Base-by-base conservation (phyloP, 108 stramenopile genomes). In the Chaetoceros tenuissimus region DNA sequence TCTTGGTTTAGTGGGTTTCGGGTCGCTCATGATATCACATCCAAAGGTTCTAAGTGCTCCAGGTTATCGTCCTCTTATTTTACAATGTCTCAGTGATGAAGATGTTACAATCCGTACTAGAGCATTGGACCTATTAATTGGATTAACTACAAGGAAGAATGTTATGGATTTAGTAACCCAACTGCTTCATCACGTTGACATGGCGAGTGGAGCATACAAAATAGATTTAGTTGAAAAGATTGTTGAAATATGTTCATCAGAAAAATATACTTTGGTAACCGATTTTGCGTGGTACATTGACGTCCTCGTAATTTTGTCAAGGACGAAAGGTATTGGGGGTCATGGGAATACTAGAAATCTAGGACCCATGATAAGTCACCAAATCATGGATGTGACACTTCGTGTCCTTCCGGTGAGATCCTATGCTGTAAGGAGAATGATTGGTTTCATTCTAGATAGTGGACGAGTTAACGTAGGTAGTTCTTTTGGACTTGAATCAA, bases 41-140 rank as follows among this genome's bases (percentile, higher is more conserved):
- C 96, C 98, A 24, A 74, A 82, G 46, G 92, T 87, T 0, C 73
- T 98, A 28, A 68, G 70, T 8, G 68, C 71, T n/a, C 65, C 78
- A 3, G 95, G 91, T 45, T 94, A 94, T 59, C 75, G 88, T 24
- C 89, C 87, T 3, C 75, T 96, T 31, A 94, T 99, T 24, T 76
- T 99, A 55, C 62, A 66, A 24, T 99, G 98, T 67, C 80, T 99
- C 18, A 71, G 74, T 34, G 98, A 99, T 64, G 97, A 97, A 7
- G 98, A 99, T 73, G 88, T 98, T 13, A 99, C 98, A 23, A 97
- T 99, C 60, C 92, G 98, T 16, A 89, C 92, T 8, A 65, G 95
- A 43, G 95, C 98, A 0, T 69, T 99, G 52, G 95, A 96, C 56
- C 82, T 99, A 47, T 69, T 99, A 13, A 80, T 78, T 8, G 94